Evolutionary conservation across 176 grass and related monocot species (phyloP).

Genomic region (Musa itinerans): DNA sequence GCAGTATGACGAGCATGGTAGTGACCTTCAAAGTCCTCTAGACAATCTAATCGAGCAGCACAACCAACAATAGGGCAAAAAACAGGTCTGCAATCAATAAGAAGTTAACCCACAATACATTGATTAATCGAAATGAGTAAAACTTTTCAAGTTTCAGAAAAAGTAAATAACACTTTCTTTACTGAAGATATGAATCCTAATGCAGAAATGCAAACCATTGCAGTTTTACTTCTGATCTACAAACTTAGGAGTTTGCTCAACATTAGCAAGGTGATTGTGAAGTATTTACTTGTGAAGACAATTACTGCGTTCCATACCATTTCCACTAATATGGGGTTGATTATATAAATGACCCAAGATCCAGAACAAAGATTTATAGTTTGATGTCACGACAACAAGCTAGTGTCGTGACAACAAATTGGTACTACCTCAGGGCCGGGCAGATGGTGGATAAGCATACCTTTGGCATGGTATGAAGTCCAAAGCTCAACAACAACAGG

Average conservation of each 20-base stretch:
- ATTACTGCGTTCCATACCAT: not conserved
- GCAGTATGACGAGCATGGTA: slow-evolving; percentile 73
- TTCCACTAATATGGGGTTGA: not conserved
- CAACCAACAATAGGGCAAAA: slow-evolving; percentile 90
- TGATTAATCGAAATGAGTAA: not conserved
- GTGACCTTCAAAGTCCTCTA: slow-evolving; percentile 87
- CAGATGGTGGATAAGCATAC: no score
- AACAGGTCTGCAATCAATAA: slow-evolving; percentile 33
- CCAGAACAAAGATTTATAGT: not conserved
- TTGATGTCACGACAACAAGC: not conserved
- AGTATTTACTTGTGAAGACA: no score
- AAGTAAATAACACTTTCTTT: not conserved
- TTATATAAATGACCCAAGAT: not conserved
- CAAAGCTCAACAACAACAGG: no score
- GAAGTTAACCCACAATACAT: slow-evolving; percentile 15
- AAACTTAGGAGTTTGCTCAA: no score
- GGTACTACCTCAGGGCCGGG: no score
- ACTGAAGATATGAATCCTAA: no score
- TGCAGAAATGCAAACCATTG: no score
- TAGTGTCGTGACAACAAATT: no score
- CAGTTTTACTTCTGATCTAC: no score
- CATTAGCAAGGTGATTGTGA: no score
- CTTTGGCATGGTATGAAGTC: no score
- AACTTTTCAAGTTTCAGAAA: not conserved
- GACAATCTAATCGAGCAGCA: slow-evolving; percentile 47